Evolutionary conservation across 371 early-diverging fungal genomes (phyloP).

Genomic region (Rhizopus sp.): DNA sequence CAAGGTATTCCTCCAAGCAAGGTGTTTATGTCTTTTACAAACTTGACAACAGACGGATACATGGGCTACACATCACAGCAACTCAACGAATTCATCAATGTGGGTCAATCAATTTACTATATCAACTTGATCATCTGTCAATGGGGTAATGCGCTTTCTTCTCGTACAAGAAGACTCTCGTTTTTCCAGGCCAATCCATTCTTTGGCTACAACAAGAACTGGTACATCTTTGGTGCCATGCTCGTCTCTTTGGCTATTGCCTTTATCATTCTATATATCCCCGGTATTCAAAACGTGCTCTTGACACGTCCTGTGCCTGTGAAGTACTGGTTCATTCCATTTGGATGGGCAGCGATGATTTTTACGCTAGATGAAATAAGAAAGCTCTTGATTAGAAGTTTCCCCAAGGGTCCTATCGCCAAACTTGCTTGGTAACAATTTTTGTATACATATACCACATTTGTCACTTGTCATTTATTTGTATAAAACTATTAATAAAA

Average conservation of each 20-base stretch:
- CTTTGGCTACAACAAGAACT: conserved; percentile 53
- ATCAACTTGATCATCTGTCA: conserved; percentile 67
- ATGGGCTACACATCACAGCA: conserved; percentile 47
- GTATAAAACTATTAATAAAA: too few relatives aligned
- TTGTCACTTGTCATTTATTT: too few relatives aligned
- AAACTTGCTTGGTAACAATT: conserved; percentile 20
- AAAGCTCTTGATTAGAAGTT: conserved; percentile 51
- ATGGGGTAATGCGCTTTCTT: conserved; percentile 54
- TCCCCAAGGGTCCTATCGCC: conserved; percentile 30
- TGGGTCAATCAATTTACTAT: conserved; percentile 66
- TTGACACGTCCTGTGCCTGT: conserved; percentile 68
- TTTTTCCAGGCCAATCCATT: conserved; percentile 64
- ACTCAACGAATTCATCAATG: conserved; percentile 42
- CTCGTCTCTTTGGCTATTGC: conserved; percentile 50
- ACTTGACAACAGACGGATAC: conserved; percentile 52
- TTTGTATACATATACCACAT: too few relatives aligned
- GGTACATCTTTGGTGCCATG: conserved; percentile 52
- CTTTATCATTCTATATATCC: conserved; percentile 59
- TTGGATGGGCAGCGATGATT: conserved; percentile 59
- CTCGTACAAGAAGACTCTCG: conserved; percentile 63
- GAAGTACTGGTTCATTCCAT: conserved; percentile 72
- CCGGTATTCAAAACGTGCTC: conserved; percentile 60
- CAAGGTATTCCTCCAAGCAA: conserved; percentile 47
- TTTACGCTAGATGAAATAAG: conserved; percentile 59
- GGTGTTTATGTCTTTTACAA: conserved; percentile 55